Evolutionary conservation across 352 stramenopile species (phyloP).

Genomic region (Aphanomyces cochlioides): DNA sequence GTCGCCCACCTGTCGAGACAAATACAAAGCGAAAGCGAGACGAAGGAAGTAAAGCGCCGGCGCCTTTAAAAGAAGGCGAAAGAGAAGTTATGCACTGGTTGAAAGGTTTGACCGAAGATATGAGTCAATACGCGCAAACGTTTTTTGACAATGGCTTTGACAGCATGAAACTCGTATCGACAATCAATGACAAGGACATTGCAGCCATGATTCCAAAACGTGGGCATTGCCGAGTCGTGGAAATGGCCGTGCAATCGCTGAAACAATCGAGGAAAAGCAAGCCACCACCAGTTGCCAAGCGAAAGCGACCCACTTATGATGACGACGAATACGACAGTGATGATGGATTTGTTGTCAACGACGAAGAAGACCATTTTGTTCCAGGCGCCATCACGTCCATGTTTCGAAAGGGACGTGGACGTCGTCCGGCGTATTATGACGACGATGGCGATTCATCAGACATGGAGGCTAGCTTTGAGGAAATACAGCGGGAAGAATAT

Average conservation of each 20-base stretch:
- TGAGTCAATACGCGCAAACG: slow-evolving; percentile 75
- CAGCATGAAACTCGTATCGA: slow-evolving; percentile 78
- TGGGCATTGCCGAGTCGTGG: slow-evolving; percentile 78
- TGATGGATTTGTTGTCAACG: slow-evolving; percentile 82
- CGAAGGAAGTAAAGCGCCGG: slow-evolving; percentile 41
- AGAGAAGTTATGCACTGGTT: slow-evolving; percentile 81
- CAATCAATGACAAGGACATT: slow-evolving; percentile 67
- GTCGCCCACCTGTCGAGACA: slow-evolving; percentile 30
- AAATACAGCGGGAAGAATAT: slow-evolving; percentile 85
- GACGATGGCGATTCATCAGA: slow-evolving; percentile 78
- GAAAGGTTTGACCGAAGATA: slow-evolving; percentile 63
- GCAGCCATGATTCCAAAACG: slow-evolving; percentile 74
- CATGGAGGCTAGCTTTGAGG: slow-evolving; percentile 79
- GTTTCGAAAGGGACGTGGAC: slow-evolving; percentile 53
- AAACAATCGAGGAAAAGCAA: slow-evolving; percentile 49
- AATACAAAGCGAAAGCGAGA: slow-evolving; percentile 32
- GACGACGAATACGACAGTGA: slow-evolving; percentile 85
- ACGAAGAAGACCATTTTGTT: slow-evolving; percentile 64
- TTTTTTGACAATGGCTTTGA: slow-evolving; percentile 88
- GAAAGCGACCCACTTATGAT: slow-evolving; percentile 39
- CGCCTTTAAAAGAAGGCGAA: slow-evolving; percentile 54
- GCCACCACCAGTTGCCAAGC: slow-evolving; percentile 28
- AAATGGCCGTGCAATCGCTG: slow-evolving; percentile 70
- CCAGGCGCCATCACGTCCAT: slow-evolving; percentile 73
- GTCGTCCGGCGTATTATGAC: slow-evolving; percentile 65